phyloP scores from a whole-genome alignment of 768 basidiomycete genomes.

The Lentinula detonsa region DNA sequence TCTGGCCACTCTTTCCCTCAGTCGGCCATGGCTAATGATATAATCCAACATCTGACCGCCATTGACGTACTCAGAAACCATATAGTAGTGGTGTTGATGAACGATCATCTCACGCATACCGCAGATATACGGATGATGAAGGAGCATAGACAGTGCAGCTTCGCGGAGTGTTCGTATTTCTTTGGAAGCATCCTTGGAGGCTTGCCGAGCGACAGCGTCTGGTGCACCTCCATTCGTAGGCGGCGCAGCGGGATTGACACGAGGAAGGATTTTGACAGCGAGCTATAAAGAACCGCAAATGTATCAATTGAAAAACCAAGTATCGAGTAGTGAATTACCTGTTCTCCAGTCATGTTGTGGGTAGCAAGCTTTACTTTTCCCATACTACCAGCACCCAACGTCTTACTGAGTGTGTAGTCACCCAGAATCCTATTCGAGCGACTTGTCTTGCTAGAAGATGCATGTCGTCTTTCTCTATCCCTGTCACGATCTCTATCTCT shows the following conservation, averaged over 20 bases:
- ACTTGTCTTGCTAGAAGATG: slow-evolving; percentile 20
- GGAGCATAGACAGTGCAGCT: slow-evolving; percentile 89
- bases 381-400: slow-evolving; percentile 97
- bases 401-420: slow-evolving; percentile 95
- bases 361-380: slow-evolving; percentile 97
- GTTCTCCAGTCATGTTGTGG: slow-evolving; percentile 84
- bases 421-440: slow-evolving; percentile 66
- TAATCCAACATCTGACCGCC: slow-evolving; percentile 99
- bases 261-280: slow-evolving; percentile 98
- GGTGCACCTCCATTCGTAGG: slow-evolving; percentile 39
- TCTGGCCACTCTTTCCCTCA: slow-evolving; percentile 91
- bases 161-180: slow-evolving; percentile 95
- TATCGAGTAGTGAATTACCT: slow-evolving; percentile 46
- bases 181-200: slow-evolving; percentile 87
- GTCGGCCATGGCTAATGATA: slow-evolving; percentile 95
- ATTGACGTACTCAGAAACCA: slow-evolving; percentile 98
- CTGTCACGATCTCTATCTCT: slow-evolving; percentile 19
- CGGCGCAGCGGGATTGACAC: slow-evolving; percentile 62
- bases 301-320: slow-evolving; percentile 9
- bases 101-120: slow-evolving; percentile 99
- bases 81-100: slow-evolving; percentile 98
- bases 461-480: slow-evolving; percentile 16
- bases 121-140: slow-evolving; percentile 98
- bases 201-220: slow-evolving; percentile 67
- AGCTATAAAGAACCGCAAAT: slow-evolving; percentile 43